These are phyloP conservation scores for Astrothelium subdiscretum DNA, from an alignment of 495 filamentous ascomycete species.

Conservation along the genomic window DNA sequence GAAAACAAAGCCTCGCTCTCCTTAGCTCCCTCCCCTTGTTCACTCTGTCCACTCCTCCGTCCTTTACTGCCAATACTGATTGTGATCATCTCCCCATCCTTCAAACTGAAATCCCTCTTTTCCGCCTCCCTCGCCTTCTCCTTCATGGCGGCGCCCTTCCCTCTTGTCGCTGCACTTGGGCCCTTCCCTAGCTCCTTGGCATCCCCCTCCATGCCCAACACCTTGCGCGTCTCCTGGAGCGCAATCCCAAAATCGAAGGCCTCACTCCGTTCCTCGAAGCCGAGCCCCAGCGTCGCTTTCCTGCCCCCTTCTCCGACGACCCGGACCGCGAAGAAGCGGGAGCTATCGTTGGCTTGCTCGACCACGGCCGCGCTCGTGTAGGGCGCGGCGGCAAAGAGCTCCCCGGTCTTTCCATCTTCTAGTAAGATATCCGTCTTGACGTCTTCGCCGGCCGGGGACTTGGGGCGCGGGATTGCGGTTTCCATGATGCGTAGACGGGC, in stretches of 20 bases:
- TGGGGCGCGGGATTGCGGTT: constrained; percentile 43
- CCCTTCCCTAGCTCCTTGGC: too few relatives aligned
- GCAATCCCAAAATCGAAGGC: constrained; percentile 73
- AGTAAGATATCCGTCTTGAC: constrained; percentile 62
- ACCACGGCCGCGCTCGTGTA: constrained; percentile 49
- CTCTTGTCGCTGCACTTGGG: too few relatives aligned
- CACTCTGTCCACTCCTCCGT: constrained; percentile 15
- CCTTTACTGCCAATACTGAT: constrained; percentile 50
- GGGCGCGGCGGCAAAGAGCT: constrained; percentile 69
- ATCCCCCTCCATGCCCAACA: constrained; percentile 33
- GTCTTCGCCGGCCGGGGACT: constrained; percentile 32
- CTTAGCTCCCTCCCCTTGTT: constrained; percentile 7
- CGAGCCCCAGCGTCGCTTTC: constrained; percentile 69
- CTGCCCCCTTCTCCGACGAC: constrained; percentile 55
- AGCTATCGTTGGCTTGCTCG: constrained; percentile 60
- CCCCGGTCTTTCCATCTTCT: constrained; percentile 56
- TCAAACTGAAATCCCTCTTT: constrained; percentile 64
- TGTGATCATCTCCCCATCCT: constrained; percentile 76
- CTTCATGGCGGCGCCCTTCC: constrained; percentile 7
- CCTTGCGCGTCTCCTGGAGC: constrained; percentile 59
- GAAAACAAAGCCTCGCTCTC: constrained; percentile 31
- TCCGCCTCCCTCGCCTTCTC: constrained; percentile 19
- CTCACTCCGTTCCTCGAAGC: constrained; percentile 73
- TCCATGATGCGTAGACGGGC: constrained; percentile 69
- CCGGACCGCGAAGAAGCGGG: constrained; percentile 69